Base-by-base conservation (phyloP, 495 filamentous ascomycete species). In the Tetracladium setigerum region DNA sequence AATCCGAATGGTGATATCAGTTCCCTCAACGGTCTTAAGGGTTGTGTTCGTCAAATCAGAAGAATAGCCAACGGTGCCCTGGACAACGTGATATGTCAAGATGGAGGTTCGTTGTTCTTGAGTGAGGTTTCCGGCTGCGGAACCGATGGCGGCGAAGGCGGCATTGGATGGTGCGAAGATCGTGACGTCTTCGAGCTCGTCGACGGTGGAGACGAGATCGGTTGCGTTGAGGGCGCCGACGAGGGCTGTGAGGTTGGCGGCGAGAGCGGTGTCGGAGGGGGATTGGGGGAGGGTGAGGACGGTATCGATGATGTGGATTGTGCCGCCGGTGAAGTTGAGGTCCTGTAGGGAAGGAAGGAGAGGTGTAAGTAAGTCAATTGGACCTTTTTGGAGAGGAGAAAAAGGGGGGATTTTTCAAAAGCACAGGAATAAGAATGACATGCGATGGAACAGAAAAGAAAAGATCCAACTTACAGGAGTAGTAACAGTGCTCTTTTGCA, bases 251-350 rank as follows among this genome's bases (percentile, higher is more conserved):
- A 84, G 69, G 40, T 77, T 75, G 4, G 63, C 64, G n/a, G 65
- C 66, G 0, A 58, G 33, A 3, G 78, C 67, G 9, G 78, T 79
- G 16, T 60, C 59, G 14, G 67, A 62, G 39, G 77, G 51, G 46
- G 70, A 70, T 38, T 59, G 36, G 0, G 83, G 83, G 32, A 84
- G 57, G 11, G 65, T 64, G n/a, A 85, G 67, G 38, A 79, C 62
- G 9, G 44, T 55, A 58, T 86, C 72, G 54, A 87, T 74, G 38
- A 86, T 64, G 59, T 87, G 83, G 33, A 85, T 63, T 1, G 78
- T 68, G 33, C 83, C 83, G 15, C 77, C 73, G 34, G 67, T 71
- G 65, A 83, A 86, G 51, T 70, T 71, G 44, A 81, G 50, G 58
- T 86, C 24, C 52, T 55, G 24, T 4, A 19, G 5, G 0, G 14